These are phyloP conservation scores for Trametes hirsuta DNA, from an alignment of 1,284 basidiomycete genomes.

Conservation along the genomic window DNA sequence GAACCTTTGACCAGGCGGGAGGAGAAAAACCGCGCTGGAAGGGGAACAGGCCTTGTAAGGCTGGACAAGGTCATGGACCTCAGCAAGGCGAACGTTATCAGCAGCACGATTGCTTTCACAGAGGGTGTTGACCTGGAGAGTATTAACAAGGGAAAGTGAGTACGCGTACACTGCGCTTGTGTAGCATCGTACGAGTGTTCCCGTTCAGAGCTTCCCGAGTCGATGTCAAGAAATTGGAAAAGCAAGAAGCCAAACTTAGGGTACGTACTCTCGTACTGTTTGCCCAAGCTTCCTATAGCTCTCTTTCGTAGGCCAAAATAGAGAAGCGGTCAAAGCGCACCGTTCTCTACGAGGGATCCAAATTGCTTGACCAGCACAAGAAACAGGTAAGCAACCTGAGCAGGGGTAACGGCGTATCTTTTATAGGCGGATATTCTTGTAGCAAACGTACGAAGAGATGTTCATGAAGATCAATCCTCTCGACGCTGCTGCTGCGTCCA, in stretches of 20 bases:
- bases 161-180: constrained; percentile 22
- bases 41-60: constrained; percentile 63
- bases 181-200: neutral
- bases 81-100: constrained; percentile 83
- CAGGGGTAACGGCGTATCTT: neutral
- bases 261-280: constrained; percentile 37
- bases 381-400: constrained; percentile 65
- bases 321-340: constrained; percentile 88
- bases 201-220: constrained; percentile 83
- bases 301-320: constrained; percentile 78
- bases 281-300: neutral
- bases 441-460: constrained; percentile 98
- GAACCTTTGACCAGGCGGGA: constrained; percentile 63
- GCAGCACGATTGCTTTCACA: constrained; percentile 80
- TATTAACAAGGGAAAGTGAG: constrained; percentile 92
- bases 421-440: constrained; percentile 2
- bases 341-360: constrained; percentile 90
- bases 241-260: constrained; percentile 97
- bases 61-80: constrained; percentile 96
- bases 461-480: constrained; percentile 99
- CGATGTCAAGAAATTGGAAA: constrained; percentile 97
- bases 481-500: constrained; percentile 77
- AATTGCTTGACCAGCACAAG: constrained; percentile 90
- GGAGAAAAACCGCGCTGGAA: constrained; percentile 55
- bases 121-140: constrained; percentile 93